Evolutionary conservation across 345 rosid genomes (phyloP).

Genomic region (Salix suchowensis): DNA sequence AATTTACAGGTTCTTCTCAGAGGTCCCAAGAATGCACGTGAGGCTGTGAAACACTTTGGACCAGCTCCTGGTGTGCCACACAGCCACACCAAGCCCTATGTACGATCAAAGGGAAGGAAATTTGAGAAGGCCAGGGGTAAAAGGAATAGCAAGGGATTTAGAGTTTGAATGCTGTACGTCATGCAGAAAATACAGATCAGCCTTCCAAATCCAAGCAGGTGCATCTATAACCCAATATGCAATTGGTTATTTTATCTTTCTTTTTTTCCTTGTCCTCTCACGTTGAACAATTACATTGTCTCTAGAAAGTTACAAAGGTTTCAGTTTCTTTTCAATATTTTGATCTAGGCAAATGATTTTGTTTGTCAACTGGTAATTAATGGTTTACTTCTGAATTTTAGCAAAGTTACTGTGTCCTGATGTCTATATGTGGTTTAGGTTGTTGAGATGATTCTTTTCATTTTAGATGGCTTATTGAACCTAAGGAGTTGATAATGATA

Average conservation of each 20-base stretch:
- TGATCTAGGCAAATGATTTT: neutral
- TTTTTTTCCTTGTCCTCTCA: neutral
- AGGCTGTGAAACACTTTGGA: constrained; percentile 35
- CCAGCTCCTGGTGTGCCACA: constrained; percentile 38
- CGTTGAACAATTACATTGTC: neutral
- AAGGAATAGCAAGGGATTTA: constrained; percentile 30
- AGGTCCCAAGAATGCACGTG: constrained; percentile 32
- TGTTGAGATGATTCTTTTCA: neutral
- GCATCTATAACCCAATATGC: neutral
- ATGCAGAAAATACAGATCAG: neutral
- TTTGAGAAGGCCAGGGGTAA: constrained; percentile 31
- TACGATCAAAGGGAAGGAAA: constrained; percentile 32
- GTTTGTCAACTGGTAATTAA: neutral
- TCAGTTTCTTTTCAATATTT: neutral
- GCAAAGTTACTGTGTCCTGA: neutral
- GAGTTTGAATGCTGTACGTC: constrained; percentile 10
- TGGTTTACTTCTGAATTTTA: neutral
- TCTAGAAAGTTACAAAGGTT: neutral
- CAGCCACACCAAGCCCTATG: constrained; percentile 31
- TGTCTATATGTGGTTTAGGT: neutral
- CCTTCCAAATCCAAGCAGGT: neutral
- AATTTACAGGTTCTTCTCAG: constrained; percentile 23
- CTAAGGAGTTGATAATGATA: neutral
- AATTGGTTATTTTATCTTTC: neutral
- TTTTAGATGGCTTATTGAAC: neutral